Percentiles rank a stretch among this genome's conserved stretches.
Evolutionary conservation across 78 protist genomes (phyloP).

Genomic region (Cavenderia fasciculata): DNA sequence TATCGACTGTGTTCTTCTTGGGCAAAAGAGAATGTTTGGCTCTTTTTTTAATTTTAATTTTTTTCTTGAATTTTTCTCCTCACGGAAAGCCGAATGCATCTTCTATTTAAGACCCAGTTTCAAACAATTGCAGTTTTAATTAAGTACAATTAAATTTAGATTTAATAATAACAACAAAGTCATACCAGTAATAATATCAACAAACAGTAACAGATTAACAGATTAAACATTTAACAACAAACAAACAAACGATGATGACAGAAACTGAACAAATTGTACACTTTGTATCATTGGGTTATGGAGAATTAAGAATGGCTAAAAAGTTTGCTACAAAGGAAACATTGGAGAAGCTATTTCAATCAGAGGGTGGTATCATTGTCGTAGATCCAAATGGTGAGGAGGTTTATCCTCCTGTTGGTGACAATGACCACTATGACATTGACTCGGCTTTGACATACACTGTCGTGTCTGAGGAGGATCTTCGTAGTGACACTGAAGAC

Average conservation of each 20-base stretch:
- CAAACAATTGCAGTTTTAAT: no score
- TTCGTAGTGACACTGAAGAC: constrained; percentile 31
- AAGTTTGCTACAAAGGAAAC: background rate
- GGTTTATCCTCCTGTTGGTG: background rate
- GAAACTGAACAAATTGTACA: background rate
- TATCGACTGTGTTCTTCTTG: no score
- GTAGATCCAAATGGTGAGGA: constrained; percentile 70
- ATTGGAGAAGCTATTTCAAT: constrained; percentile 44
- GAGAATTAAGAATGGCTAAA: constrained; percentile 49
- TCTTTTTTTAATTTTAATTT: no score
- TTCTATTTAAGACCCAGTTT: no score
- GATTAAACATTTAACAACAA: no score
- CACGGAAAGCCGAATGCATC: no score
- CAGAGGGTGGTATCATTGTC: constrained; percentile 36
- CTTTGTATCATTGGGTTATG: constrained; percentile 23
- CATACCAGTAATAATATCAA: no score
- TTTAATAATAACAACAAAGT: no score
- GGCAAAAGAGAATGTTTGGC: no score
- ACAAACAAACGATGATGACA: background rate
- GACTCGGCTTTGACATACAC: constrained; percentile 9
- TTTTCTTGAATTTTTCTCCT: no score
- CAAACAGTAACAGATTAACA: background rate
- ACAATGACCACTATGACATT: background rate
- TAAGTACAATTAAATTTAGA: no score
- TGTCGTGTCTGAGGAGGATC: constrained; percentile 45